Evolutionary conservation across 139 green algal species (phyloP), one percentile per base, ranked within the genome.

Genomic region (Spirogloea muscicola): DNA sequence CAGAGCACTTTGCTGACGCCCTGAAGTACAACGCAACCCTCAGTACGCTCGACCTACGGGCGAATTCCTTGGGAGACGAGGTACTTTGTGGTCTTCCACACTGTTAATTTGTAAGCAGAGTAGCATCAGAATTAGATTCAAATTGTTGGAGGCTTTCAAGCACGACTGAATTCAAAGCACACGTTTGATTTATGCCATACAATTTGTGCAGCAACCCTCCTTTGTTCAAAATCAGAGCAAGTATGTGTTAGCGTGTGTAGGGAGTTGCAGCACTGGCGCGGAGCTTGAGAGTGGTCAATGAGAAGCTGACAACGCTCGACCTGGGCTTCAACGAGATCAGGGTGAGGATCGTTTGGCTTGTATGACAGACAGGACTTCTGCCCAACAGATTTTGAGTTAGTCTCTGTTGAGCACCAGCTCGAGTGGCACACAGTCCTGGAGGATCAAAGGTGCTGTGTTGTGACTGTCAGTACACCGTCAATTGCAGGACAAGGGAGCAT

Each of bases 311-410:
- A 10, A 90, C 95, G 65, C 83, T 98, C 49, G 94, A 98, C 81
- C 84, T 98, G 52, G 94, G 93, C 0, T 98, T 98, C 85, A 98
- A 98, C 65, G 93, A 98, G 79, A 97, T 98, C 82, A 95, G 73
- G 62, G 43, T 37, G 21, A 62, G 6, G 5, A 7, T 10, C 10
- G 13, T 46, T 16, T 41, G 13, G 13, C 13, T n/a, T 65, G 13
- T 65, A 58, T 65, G 57, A n/a, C 31, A 18, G 44, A 16, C 44
- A 52, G 16, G 13, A 16, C 13, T 52, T 13, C 44, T 52, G 13
- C 44, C 16, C 13, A 52, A 27, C n/a, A n/a, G 13, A 16, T 13
- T 52, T 16, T 13, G 44, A 52, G 13, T 13, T 27, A 27, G 44
- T 52, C 44, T 52, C 13, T 27, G 44, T 16, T 16, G 44, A 16